Percentiles rank a stretch among this genome's conserved stretches.
These are phyloP conservation scores for Thielaviopsis musarum DNA, from an alignment of 2,329 filamentous ascomycete genomes.

Conservation along the genomic window DNA sequence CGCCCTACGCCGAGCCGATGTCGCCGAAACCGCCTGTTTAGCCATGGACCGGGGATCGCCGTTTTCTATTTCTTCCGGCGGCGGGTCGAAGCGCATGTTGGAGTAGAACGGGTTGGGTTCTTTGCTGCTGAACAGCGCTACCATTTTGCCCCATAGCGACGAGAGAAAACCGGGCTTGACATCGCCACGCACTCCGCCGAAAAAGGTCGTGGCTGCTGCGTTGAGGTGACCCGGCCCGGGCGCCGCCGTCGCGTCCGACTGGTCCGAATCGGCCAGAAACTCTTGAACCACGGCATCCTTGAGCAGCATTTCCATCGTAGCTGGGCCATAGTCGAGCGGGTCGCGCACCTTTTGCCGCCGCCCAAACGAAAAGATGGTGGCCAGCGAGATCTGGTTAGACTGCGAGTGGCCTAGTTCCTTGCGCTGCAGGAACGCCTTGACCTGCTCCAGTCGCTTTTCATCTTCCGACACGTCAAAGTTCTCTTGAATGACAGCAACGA, in stretches of 20 bases:
- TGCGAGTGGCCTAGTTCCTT: slow-evolving; percentile 60
- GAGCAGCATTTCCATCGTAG: slow-evolving; percentile 86
- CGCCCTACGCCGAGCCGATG: slow-evolving; percentile 65
- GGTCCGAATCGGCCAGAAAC: slow-evolving; percentile 64
- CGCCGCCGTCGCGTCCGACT: slow-evolving; percentile 21
- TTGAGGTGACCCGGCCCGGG: slow-evolving; percentile 17
- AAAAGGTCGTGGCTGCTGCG: slow-evolving; percentile 16
- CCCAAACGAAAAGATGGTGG: slow-evolving; percentile 49
- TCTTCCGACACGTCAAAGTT: slow-evolving; percentile 98
- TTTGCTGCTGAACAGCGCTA: slow-evolving; percentile 37
- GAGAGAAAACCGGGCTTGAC: slow-evolving; percentile 43
- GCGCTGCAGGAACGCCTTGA: slow-evolving; percentile 82
- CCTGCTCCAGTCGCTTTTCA: slow-evolving; percentile 90
- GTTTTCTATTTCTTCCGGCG: slow-evolving; percentile 42
- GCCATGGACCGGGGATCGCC: slow-evolving; percentile 79
- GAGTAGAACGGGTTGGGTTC: slow-evolving; percentile 96
- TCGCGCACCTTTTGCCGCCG: slow-evolving; percentile 46
- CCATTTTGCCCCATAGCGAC: slow-evolving; percentile 42
- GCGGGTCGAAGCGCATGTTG: slow-evolving; percentile 48
- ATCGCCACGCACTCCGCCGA: slow-evolving; percentile 20
- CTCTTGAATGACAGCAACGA: slow-evolving; percentile 99
- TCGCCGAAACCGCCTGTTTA: slow-evolving; percentile 71
- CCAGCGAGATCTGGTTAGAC: slow-evolving; percentile 58
- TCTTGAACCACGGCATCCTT: slow-evolving; percentile 92
- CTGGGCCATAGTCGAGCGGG: slow-evolving; percentile 79